Evolutionary conservation across 192 early-diverging fungal genomes (phyloP).

Genomic region (Coemansia pectinata): DNA sequence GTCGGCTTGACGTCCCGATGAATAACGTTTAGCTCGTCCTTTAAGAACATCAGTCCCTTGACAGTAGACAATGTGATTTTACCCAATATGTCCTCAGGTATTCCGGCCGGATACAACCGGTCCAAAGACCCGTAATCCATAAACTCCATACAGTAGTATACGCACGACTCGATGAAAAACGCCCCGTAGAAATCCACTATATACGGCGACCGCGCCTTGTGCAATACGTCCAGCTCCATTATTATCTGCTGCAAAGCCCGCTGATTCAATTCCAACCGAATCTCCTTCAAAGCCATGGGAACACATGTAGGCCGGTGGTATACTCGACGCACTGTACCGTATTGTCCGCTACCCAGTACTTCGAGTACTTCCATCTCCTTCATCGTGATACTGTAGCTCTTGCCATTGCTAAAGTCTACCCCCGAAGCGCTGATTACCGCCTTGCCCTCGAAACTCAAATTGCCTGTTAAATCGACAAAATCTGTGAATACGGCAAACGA

Average conservation of each 20-base stretch:
- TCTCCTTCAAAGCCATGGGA: constrained; percentile 91
- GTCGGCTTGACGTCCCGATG: constrained; percentile 97
- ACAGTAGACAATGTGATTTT: constrained; percentile 78
- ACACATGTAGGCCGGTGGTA: constrained; percentile 84
- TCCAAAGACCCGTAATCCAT: constrained; percentile 98
- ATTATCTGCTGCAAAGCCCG: constrained; percentile 88
- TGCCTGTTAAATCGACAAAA: constrained; percentile 60
- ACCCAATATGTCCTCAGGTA: constrained; percentile 79
- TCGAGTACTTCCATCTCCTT: constrained; percentile 73
- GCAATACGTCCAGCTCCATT: constrained; percentile 94
- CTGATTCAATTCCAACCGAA: constrained; percentile 88
- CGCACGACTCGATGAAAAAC: constrained; percentile 94
- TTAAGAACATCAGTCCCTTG: constrained; percentile 80
- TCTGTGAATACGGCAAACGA: constrained; percentile 33
- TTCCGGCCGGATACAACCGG: constrained; percentile 74
- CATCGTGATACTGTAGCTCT: constrained; percentile 87
- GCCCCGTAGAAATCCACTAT: constrained; percentile 99
- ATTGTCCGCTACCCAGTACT: constrained; percentile 90
- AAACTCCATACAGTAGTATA: constrained; percentile 98
- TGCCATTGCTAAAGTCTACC: constrained; percentile 89
- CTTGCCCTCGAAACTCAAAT: constrained; percentile 90
- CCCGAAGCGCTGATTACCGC: constrained; percentile 87
- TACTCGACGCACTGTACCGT: constrained; percentile 90
- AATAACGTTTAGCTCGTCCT: constrained; percentile 85
- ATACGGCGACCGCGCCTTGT: constrained; percentile 80